These are phyloP conservation scores for Boeremia exigua DNA, from an alignment of 2,329 filamentous ascomycete genomes.

Conservation along the genomic window DNA sequence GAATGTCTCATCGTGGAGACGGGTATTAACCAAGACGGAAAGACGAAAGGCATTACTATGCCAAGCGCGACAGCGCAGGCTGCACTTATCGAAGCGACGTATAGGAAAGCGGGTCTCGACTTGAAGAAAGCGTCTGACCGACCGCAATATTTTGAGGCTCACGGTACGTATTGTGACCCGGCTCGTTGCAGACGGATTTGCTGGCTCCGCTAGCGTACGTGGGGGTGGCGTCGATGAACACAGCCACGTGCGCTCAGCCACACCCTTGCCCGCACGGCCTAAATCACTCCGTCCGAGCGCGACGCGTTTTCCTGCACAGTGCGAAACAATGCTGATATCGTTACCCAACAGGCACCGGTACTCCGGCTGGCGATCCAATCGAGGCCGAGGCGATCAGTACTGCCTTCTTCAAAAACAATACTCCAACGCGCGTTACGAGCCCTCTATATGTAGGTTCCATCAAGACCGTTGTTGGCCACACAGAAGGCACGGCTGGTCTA, in stretches of 20 bases:
- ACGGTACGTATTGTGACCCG: conserved; percentile 24
- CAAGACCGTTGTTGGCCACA: conserved; percentile 51
- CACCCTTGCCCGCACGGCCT: too few species aligned
- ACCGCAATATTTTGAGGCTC: conserved; percentile 47
- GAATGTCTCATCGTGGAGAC: conserved; percentile 48
- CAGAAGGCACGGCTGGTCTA: conserved; percentile 47
- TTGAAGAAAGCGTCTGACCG: conserved; percentile 15
- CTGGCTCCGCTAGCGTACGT: too few species aligned
- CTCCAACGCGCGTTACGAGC: neutral
- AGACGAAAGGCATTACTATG: conserved; percentile 49
- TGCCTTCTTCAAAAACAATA: conserved; percentile 18
- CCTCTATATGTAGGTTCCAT: conserved; percentile 23
- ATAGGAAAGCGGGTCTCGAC: conserved; percentile 47
- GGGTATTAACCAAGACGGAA: conserved; percentile 49
- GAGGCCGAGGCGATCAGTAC: conserved; percentile 30
- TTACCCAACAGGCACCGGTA: conserved; percentile 38
- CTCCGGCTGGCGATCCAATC: conserved; percentile 40
- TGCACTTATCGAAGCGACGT: conserved; percentile 37
- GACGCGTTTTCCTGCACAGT: too few species aligned
- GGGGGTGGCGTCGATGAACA: too few species aligned
- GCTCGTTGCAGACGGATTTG: too few species aligned
- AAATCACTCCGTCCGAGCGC: too few species aligned
- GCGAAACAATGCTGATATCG: too few species aligned
- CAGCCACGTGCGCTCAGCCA: too few species aligned
- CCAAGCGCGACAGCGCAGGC: conserved; percentile 54